Conservation (phyloP, 2,329 filamentous ascomycete species). For the Clonostachys solani region DNA sequence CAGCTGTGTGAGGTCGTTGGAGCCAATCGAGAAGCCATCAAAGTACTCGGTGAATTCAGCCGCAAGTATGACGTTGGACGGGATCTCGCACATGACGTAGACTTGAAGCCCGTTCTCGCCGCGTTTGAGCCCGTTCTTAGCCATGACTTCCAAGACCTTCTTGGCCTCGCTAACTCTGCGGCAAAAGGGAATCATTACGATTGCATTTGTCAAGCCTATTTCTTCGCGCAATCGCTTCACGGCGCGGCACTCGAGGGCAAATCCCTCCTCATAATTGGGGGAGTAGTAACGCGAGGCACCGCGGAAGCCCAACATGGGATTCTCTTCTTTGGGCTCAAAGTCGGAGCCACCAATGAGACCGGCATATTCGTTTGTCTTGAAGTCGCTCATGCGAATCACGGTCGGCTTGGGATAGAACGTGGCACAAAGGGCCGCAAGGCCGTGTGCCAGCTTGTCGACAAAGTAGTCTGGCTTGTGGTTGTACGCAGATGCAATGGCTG, state of each 20-base stretch:
- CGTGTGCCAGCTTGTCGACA: constrained; percentile 26
- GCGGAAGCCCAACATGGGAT: constrained; percentile 34
- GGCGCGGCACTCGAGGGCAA: constrained; percentile 29
- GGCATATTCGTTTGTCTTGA: constrained; percentile 34
- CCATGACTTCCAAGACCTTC: constrained; percentile 25
- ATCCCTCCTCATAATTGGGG: constrained; percentile 27
- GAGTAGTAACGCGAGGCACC: constrained; percentile 35
- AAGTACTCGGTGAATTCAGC: constrained; percentile 25
- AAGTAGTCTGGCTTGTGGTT: constrained; percentile 28
- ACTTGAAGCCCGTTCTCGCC: constrained; percentile 26
- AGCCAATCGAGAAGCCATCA: constrained; percentile 34
- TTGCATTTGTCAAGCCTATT: constrained; percentile 27
- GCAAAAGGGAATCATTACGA: constrained; percentile 32
- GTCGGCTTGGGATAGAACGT: constrained; percentile 28
- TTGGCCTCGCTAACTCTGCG: constrained; percentile 26
- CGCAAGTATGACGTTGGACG: constrained; percentile 31
- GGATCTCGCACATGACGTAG: constrained; percentile 36
- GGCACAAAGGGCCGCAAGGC: constrained; percentile 28
- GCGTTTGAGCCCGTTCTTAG: constrained; percentile 26
- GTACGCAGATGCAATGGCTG: constrained; percentile 20
- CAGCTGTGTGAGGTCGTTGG: constrained; percentile 32
- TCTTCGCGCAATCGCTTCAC: constrained; percentile 28
- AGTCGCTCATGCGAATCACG: constrained; percentile 31
- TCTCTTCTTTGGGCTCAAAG: constrained; percentile 31
- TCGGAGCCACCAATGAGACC: constrained; percentile 29